Conservation (phyloP, 441 rosid species). For the Bocquillonia castaneifolia region DNA sequence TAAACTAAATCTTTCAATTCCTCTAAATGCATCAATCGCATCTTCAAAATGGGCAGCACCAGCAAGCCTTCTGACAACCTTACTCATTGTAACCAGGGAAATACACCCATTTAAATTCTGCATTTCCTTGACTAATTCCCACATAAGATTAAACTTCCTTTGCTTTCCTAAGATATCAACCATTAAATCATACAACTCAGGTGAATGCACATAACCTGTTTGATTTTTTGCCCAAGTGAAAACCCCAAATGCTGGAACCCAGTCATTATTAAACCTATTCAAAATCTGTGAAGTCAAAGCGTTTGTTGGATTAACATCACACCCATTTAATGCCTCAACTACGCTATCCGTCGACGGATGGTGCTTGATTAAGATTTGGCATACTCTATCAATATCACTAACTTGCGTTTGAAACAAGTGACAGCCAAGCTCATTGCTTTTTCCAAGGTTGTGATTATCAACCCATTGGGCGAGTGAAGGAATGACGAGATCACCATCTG, state of each 20-base stretch:
- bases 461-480: conserved; percentile 65
- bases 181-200: conserved; percentile 48
- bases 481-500: conserved; percentile 58
- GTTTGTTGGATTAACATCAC: conserved; percentile 35
- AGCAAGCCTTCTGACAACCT: conserved; percentile 62
- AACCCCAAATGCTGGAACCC: conserved; percentile 51
- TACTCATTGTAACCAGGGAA: conserved; percentile 51
- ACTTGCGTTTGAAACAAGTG: conserved; percentile 19
- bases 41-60: conserved; percentile 45
- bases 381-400: conserved; percentile 43
- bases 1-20: conserved; percentile 48
- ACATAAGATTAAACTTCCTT: conserved; percentile 50
- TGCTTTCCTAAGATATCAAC: conserved; percentile 61
- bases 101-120: conserved; percentile 33
- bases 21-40: conserved; percentile 56
- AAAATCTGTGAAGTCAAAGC: conserved; percentile 45
- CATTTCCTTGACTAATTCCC: conserved; percentile 59
- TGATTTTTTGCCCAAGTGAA: conserved; percentile 77
- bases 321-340: conserved; percentile 34
- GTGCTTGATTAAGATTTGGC: conserved; percentile 40
- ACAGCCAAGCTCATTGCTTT: conserved; percentile 13
- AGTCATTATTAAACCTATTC: conserved; percentile 53
- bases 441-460: conserved; percentile 28
- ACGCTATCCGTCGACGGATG: conserved; percentile 34
- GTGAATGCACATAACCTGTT: conserved; percentile 51